Evolutionary conservation across 179 eudicot genomes (phyloP), one percentile per base, ranked within the genome.

Genomic region (Kewa caespitosa): DNA sequence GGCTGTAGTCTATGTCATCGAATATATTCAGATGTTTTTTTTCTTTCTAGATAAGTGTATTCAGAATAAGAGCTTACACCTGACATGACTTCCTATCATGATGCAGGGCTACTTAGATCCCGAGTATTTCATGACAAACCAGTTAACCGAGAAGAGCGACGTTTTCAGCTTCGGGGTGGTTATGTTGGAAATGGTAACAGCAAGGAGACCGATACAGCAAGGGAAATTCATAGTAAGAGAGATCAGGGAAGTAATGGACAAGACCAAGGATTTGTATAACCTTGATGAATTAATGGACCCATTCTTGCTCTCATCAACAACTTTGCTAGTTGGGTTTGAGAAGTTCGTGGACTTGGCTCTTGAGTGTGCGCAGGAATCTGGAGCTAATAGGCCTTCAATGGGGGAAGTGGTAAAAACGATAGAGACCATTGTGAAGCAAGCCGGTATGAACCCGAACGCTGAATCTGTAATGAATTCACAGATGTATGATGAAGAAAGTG

Each of bases 51-150:
- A n/a, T n/a, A n/a, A n/a, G n/a, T n/a, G n/a, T n/a, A n/a, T n/a
- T n/a, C n/a, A n/a, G n/a, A n/a, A n/a, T n/a, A n/a, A n/a, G n/a
- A n/a, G n/a, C n/a, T n/a, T n/a, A n/a, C n/a, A n/a, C n/a, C n/a
- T n/a, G n/a, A n/a, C n/a, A n/a, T n/a, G n/a, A n/a, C n/a, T 46
- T 46, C 15, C 25, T 43, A 14, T 37, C 18, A 10, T 71, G 59
- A 23, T 72, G 82, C 65, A 86, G 89, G 89, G 89, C 38, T 86
- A 86, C 73, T 70, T 86, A 77, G 87, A 86, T 55, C 89, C 89
- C 3, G 89, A 86, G 60, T 84, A 86, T 60, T 86, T 70, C 82
- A 81, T 84, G 87, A 79, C 87, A 14, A 82, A 84, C 55, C 85
- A 86, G 36, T 74, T 86, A 65, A 86, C 89, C 0, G 89, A 86